Conservation (phyloP, 1,284 basidiomycete genomes). For the Grifola frondosa region DNA sequence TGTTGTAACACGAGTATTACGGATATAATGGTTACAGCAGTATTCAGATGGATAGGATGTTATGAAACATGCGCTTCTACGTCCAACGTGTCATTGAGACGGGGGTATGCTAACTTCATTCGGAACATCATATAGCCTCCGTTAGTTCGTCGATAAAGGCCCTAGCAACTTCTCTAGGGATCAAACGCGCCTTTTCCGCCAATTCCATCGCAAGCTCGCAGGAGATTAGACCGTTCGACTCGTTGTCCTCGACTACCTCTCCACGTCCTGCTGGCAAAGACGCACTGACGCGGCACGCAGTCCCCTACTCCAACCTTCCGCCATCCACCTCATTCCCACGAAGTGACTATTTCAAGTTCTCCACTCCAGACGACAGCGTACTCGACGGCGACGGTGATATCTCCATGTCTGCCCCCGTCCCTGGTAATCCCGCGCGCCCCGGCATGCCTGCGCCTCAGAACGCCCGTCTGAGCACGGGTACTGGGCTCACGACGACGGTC, state of each 20-base stretch:
- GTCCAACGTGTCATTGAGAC: no score
- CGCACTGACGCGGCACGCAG: constrained; percentile 46
- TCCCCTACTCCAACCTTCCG: constrained; percentile 54
- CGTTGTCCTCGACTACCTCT: constrained; percentile 17
- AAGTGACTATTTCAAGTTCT: constrained; percentile 52
- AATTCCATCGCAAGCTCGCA: constrained; percentile 25
- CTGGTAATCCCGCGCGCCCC: constrained; percentile 53
- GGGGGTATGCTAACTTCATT: no score
- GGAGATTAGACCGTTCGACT: constrained; percentile 1
- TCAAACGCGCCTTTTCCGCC: constrained; percentile 49
- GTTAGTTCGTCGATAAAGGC: constrained; percentile 68
- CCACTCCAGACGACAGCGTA: constrained; percentile 34
- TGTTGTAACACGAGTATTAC: no score
- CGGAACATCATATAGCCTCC: constrained; percentile 39
- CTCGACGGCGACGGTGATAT: constrained; percentile 16
- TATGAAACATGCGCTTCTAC: no score
- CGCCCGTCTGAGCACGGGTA: constrained; percentile 53
- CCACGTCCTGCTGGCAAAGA: constrained; percentile 31
- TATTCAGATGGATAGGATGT: no score
- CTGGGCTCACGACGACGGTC: constrained; percentile 50
- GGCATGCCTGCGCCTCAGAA: constrained; percentile 57
- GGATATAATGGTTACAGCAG: no score
- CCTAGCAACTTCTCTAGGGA: constrained; percentile 65
- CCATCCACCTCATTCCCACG: constrained; percentile 38
- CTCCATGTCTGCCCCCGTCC: constrained; percentile 42